Base-by-base conservation (phyloP, 805 yeast species). In the Candida railenensis region DNA sequence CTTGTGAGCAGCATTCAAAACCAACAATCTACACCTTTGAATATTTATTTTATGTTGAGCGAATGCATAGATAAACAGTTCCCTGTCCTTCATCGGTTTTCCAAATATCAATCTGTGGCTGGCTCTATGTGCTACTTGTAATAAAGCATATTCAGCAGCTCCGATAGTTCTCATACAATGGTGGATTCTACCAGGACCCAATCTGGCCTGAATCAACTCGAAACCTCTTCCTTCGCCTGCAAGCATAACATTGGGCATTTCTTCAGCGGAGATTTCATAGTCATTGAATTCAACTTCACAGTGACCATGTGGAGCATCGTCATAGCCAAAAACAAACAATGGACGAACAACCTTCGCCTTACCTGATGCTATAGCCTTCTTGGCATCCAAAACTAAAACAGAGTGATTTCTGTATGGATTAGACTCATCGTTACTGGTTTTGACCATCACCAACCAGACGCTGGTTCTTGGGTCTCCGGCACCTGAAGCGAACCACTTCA, bases 301-400 rank as follows among this genome's bases (percentile, higher is more conserved):
- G 56, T 82, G 87, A n/a, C 87, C 87, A 58, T 82, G 87, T 3
- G 87, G 87, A 22, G 86, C 85, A 56, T 82, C 87, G 55, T 82
- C 87, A 51, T 72, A 80, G 2, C 87, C 87, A 56, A 78, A 76
- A 1, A 82, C 80, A 16, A 56, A 48, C 54, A 81, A 65, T 3
- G 85, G 84, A 38, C 87, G 68, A 30, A 76, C 61, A 28, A 80
- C 52, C 22, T 55, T 66, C 40, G 75, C 83, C 34, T 65, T 64
- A 4, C 84, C 83, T 1, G 81, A 65, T 2, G 73, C 72, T 45
- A 78, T 52, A 0, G 80, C 81, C 52, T 62, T 65, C 44, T 75
- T 68, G 1, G 78, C 69, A 53, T 82, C 86, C 34, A 82, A 62
- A 30, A 81, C 73, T 34, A 82, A 58, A 9, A 82, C 81, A 3